A percentile compares a stretch with the other conserved stretches of the same genome.
These are phyloP conservation scores for Fusarium napiforme DNA, from an alignment of 2,329 filamentous ascomycete genomes.

Conservation along the genomic window DNA sequence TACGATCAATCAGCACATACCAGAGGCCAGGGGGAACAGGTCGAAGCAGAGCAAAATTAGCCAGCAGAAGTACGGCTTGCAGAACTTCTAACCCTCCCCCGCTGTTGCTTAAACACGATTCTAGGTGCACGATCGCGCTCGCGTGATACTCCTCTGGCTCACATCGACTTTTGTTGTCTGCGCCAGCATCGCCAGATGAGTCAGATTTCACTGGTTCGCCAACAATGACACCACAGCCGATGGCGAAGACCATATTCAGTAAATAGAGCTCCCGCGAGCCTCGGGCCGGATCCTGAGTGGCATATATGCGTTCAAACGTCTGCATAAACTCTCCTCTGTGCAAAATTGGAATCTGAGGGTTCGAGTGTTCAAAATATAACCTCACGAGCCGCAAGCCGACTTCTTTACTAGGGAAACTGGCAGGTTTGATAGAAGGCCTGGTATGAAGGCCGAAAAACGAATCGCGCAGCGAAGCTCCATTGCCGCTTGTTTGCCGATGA, in stretches of 20 bases:
- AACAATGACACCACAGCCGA: conserved; percentile 92
- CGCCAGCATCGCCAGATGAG: conserved; percentile 48
- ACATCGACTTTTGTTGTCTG: conserved; percentile 55
- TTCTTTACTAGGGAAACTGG: conserved; percentile 82
- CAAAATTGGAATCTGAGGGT: conserved; percentile 93
- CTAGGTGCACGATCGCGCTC: conserved; percentile 90
- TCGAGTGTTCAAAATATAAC: conserved; percentile 95
- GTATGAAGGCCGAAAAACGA: conserved; percentile 98
- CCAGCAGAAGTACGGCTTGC: conserved; percentile 90
- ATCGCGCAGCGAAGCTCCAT: conserved; percentile 87
- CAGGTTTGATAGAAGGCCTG: conserved; percentile 85
- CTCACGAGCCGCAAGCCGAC: conserved; percentile 78
- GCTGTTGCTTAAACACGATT: conserved; percentile 84
- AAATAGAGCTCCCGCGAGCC: conserved; percentile 89
- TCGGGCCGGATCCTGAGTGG: conserved; percentile 71
- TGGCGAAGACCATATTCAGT: conserved; percentile 96
- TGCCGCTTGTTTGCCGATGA: conserved; percentile 39
- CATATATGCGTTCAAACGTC: conserved; percentile 85
- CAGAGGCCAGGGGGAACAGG: conserved; percentile 94
- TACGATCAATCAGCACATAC: conserved; percentile 54
- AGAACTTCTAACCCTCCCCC: conserved; percentile 93
- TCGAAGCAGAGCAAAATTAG: conserved; percentile 89
- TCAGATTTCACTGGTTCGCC: conserved; percentile 67
- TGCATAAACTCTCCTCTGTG: conserved; percentile 91
- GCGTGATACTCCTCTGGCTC: conserved; percentile 97